Percentiles rank a stretch among this genome's conserved stretches.
These are phyloP conservation scores for Pestalotiopsis sp. DNA, from an alignment of 2,329 filamentous ascomycete genomes.

Conservation along the genomic window DNA sequence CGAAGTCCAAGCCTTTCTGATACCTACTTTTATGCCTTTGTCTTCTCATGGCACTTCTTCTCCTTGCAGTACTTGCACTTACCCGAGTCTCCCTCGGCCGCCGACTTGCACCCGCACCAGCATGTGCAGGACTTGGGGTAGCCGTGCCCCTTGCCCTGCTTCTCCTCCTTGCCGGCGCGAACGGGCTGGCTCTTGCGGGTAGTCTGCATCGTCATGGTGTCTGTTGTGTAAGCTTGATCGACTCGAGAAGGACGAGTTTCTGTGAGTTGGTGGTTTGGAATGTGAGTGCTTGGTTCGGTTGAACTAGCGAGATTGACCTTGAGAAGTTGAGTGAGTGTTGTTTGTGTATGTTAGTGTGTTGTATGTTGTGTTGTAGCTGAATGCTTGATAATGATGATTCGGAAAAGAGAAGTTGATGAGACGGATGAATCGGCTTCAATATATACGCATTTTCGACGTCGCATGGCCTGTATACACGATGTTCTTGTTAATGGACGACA, in stretches of 20 bases:
- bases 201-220: background rate
- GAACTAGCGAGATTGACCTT: background rate
- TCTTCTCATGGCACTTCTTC: slow-evolving; percentile 6
- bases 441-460: background rate
- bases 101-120: background rate
- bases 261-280: background rate
- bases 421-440: background rate
- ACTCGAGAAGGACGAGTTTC: background rate
- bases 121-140: slow-evolving; percentile 9
- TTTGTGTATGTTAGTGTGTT: background rate
- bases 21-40: background rate
- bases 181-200: background rate
- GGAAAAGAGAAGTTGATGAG: background rate
- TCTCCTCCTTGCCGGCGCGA: background rate
- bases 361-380: background rate
- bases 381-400: background rate
- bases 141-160: background rate
- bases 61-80: slow-evolving; percentile 2
- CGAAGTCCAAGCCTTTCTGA: background rate
- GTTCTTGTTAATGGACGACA: background rate
- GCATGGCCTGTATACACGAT: background rate
- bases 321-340: background rate
- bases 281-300: background rate
- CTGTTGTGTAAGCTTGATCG: background rate
- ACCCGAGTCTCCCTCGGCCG: background rate